Evolutionary conservation across 306 rosid genomes (phyloP).

Genomic region (Mimosa bimucronata): DNA sequence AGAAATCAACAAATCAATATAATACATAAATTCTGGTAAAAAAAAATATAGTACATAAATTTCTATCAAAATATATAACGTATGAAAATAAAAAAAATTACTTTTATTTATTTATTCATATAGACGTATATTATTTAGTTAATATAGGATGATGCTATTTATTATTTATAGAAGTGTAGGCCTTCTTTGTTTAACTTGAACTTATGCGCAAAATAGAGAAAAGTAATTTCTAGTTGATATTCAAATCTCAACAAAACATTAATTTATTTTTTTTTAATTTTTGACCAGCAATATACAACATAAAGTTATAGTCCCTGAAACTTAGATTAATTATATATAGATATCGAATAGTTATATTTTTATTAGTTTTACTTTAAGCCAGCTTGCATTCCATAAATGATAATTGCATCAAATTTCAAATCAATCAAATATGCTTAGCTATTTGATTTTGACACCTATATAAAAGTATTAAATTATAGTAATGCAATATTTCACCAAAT

Average conservation of each 20-base stretch:
- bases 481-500: not conserved
- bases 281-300: too few species aligned
- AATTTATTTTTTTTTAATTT: not conserved
- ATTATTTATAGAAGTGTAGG: too few species aligned
- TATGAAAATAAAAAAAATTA: too few species aligned
- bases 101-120: too few species aligned
- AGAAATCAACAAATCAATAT: too few species aligned
- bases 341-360: not conserved
- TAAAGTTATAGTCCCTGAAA: not conserved
- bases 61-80: too few species aligned
- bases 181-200: not conserved
- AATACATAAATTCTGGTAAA: too few species aligned
- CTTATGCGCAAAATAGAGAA: not conserved
- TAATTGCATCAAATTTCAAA: not conserved
- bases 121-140: too few species aligned
- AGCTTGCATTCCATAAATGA: not conserved
- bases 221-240: not conserved
- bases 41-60: too few species aligned
- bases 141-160: too few species aligned
- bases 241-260: not conserved
- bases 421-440: conserved; percentile 2
- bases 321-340: not conserved
- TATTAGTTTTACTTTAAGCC: not conserved
- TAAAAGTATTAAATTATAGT: not conserved
- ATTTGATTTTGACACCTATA: not conserved